Evolutionary conservation across 2,329 filamentous ascomycete species (phyloP).

Genomic region (Venturia oleaginea): DNA sequence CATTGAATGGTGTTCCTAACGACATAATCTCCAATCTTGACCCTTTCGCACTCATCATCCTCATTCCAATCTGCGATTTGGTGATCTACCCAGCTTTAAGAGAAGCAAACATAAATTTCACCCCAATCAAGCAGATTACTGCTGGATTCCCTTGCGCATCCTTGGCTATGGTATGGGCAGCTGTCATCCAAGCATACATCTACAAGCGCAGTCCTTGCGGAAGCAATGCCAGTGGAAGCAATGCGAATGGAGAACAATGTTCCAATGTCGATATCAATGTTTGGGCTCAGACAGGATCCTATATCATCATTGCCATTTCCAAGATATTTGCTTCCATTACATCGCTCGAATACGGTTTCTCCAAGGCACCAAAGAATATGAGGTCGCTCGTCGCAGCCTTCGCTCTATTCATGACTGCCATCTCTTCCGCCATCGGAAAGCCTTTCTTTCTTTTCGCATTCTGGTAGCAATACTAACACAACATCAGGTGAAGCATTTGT

Average conservation of each 20-base stretch:
- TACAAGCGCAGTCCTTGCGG: conserved; percentile 47
- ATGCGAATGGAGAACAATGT: conserved; percentile 22
- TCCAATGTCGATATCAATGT: conserved; percentile 41
- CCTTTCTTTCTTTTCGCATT: conserved; percentile 15
- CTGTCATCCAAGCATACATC: conserved; percentile 49
- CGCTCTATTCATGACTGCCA: conserved; percentile 27
- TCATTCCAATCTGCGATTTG: conserved; percentile 60
- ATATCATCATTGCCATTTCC: conserved; percentile 46
- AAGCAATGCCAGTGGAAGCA: conserved; percentile 33
- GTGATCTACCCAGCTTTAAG: conserved; percentile 62
- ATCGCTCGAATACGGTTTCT: conserved; percentile 63
- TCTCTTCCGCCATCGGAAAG: conserved; percentile 19
- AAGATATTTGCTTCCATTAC: conserved; percentile 60
- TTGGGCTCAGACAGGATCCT: conserved; percentile 42
- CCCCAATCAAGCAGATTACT: conserved; percentile 67
- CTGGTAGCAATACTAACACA: conserved; percentile 8
- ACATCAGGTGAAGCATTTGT: conserved; percentile 16
- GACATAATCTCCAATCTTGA: conserved; percentile 70
- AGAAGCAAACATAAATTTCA: conserved; percentile 55
- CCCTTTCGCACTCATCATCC: conserved; percentile 64
- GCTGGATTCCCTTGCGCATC: conserved; percentile 58
- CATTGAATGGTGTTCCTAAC: conserved; percentile 63
- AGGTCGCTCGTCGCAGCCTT: no score
- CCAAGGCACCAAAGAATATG: conserved; percentile 59
- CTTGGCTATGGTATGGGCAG: conserved; percentile 50